phyloP scores from a whole-genome alignment of 331 rosid species.

The Spiraea crenata region DNA sequence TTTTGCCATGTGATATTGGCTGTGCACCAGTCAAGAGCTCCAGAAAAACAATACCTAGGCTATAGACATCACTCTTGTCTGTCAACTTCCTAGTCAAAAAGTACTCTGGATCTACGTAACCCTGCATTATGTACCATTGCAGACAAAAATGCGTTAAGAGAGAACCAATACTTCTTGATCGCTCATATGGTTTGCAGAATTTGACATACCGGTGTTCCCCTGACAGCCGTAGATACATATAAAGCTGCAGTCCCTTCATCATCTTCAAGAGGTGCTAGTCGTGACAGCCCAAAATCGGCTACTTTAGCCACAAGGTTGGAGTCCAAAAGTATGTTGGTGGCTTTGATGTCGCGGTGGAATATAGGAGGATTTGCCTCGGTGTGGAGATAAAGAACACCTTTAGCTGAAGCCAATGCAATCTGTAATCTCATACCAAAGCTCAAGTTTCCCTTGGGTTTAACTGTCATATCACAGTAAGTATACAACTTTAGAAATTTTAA shows the following conservation, averaged over 20 bases:
- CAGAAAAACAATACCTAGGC: conserved; percentile 77
- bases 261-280: conserved; percentile 67
- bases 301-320: conserved; percentile 65
- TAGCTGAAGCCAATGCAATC: conserved; percentile 72
- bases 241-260: conserved; percentile 54
- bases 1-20: conserved; percentile 78
- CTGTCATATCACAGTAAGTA: conserved; percentile 43
- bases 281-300: conserved; percentile 87
- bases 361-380: conserved; percentile 94
- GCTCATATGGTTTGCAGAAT: not conserved
- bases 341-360: conserved; percentile 85
- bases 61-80: conserved; percentile 85
- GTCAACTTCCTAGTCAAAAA: conserved; percentile 72
- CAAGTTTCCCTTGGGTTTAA: conserved; percentile 34
- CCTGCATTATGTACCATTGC: conserved; percentile 43
- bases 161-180: not conserved
- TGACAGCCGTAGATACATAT: conserved; percentile 80
- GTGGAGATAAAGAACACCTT: conserved; percentile 79
- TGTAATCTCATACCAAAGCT: conserved; percentile 55
- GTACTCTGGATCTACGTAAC: conserved; percentile 88
- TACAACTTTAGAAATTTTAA: not conserved
- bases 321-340: conserved; percentile 82
- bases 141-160: not conserved
- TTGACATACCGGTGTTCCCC: conserved; percentile 84
- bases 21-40: conserved; percentile 77